Percentiles rank a stretch among this genome's conserved stretches.
phyloP scores from a whole-genome alignment of 2,329 filamentous ascomycete genomes.

The Diaporthe batatas region DNA sequence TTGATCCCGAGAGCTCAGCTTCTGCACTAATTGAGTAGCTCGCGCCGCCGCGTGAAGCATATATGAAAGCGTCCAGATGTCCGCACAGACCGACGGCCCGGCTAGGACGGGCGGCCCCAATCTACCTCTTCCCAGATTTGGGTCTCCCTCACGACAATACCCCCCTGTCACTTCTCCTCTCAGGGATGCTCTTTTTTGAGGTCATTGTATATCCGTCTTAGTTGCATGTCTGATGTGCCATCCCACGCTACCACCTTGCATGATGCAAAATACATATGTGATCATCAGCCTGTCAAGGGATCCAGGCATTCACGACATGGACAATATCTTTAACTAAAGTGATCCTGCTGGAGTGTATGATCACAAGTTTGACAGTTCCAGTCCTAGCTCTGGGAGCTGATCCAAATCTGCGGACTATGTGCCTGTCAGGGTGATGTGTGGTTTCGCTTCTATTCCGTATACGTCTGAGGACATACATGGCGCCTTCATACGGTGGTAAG shows the following conservation, averaged over 20 bases:
- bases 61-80: background rate
- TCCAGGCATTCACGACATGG: background rate
- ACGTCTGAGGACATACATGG: too few species aligned
- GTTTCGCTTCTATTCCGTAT: too few species aligned
- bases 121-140: background rate
- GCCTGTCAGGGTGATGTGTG: background rate
- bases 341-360: background rate
- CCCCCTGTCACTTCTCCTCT: background rate
- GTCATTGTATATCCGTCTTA: background rate
- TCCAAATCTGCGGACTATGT: too few species aligned
- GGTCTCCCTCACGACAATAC: background rate
- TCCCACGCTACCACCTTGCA: background rate
- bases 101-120: background rate
- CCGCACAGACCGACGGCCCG: conserved; percentile 17
- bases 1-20: background rate
- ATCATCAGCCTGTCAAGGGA: background rate
- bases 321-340: background rate
- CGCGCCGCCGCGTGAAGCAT: background rate
- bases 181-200: background rate
- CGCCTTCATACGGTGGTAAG: too few species aligned
- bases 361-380: background rate
- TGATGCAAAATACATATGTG: background rate
- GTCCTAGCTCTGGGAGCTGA: too few species aligned
- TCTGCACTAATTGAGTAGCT: conserved; percentile 12
- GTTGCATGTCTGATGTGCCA: background rate